phyloP scores from a whole-genome alignment of 1,139 yeast species.

The Yamadazyma membranifaciens region DNA sequence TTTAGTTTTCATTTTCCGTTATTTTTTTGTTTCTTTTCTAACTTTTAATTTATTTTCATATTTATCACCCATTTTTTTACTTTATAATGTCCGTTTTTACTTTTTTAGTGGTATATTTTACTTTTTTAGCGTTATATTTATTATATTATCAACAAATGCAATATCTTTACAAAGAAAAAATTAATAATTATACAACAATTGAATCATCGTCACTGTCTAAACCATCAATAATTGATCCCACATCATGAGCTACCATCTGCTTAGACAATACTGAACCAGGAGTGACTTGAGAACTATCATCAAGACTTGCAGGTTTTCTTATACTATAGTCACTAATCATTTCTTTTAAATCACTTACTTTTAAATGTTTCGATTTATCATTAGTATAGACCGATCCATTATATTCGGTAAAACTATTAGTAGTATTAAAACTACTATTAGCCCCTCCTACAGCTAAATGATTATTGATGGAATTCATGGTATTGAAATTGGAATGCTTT shows the following conservation, averaged over 20 bases:
- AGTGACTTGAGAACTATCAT: slow-evolving; percentile 12
- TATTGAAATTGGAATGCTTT: slow-evolving; percentile 11
- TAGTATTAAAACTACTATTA: slow-evolving; percentile 8
- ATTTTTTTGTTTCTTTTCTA: neutral
- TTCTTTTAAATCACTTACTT: slow-evolving; percentile 47
- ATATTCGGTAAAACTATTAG: slow-evolving; percentile 14
- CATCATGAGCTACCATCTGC: slow-evolving; percentile 34
- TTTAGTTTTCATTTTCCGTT: neutral
- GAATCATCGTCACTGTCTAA: slow-evolving; percentile 35
- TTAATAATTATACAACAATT: slow-evolving; percentile 24
- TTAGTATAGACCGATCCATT: slow-evolving; percentile 24
- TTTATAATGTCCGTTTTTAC: too few species aligned
- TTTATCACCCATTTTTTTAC: too few species aligned
- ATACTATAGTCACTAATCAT: slow-evolving; percentile 18
- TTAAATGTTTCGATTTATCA: slow-evolving; percentile 28
- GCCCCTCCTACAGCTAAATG: neutral
- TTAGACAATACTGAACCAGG: slow-evolving; percentile 34
- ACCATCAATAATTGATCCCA: slow-evolving; percentile 35
- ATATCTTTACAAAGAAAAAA: too few species aligned
- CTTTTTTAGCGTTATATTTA: slow-evolving; percentile 1
- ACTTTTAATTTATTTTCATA: too few species aligned
- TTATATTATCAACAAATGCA: too few species aligned
- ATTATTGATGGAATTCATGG: slow-evolving; percentile 2
- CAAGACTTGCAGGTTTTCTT: slow-evolving; percentile 11
- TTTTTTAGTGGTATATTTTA: neutral